Conservation (phyloP, 129 eudicot genomes). For the Arctium minus region DNA sequence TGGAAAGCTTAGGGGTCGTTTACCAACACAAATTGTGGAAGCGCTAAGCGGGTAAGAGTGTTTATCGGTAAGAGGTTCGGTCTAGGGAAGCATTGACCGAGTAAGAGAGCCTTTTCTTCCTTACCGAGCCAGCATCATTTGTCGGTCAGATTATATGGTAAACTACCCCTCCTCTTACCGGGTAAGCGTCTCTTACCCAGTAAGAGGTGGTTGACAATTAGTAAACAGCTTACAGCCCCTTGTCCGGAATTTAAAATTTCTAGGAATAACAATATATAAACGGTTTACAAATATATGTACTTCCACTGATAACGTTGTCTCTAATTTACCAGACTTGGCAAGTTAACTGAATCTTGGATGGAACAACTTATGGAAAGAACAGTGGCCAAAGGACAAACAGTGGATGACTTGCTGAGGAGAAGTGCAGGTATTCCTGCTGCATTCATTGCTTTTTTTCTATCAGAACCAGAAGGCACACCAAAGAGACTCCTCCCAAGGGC, state of each 20-base stretch:
- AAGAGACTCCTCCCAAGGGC: conserved; percentile 92
- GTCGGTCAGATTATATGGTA: background rate
- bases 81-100: background rate
- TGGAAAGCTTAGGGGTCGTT: background rate
- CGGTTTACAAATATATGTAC: background rate
- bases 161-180: background rate
- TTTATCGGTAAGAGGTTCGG: background rate
- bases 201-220: background rate
- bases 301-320: conserved; percentile 8
- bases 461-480: conserved; percentile 99
- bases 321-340: conserved; percentile 59
- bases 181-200: background rate
- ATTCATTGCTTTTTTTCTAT: conserved; percentile 84
- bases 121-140: background rate
- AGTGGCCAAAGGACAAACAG: conserved; percentile 88
- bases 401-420: conserved; percentile 93
- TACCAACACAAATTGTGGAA: background rate
- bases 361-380: conserved; percentile 97
- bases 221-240: background rate
- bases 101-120: background rate
- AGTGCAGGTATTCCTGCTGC: conserved; percentile 99
- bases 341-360: conserved; percentile 93
- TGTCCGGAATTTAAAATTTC: background rate
- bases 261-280: background rate
- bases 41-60: background rate